Evolutionary conservation across 2,329 filamentous ascomycete species (phyloP).

Genomic region (Alternaria tenuissima): DNA sequence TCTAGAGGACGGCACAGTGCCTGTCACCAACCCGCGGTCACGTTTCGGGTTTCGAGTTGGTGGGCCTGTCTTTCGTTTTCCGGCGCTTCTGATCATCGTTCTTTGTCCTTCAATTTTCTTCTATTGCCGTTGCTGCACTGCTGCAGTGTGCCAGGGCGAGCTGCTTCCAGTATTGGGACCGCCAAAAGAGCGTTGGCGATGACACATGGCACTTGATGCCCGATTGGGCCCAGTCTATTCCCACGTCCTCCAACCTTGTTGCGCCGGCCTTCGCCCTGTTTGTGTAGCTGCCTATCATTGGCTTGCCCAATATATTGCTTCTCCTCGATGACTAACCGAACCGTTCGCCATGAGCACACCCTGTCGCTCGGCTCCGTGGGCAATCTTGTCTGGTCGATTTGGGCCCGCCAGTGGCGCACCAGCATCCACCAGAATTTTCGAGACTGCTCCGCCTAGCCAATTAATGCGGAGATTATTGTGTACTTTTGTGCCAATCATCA

Average conservation of each 20-base stretch:
- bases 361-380: slow-evolving; percentile 13
- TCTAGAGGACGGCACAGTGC: slow-evolving; percentile 30
- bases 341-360: slow-evolving; percentile 17
- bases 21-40: slow-evolving; percentile 34
- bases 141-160: slow-evolving; percentile 30
- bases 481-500: slow-evolving; percentile 40
- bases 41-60: slow-evolving; percentile 45
- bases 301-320: slow-evolving; percentile 36
- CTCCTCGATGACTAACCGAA: slow-evolving; percentile 40
- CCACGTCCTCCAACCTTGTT: slow-evolving; percentile 21
- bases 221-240: slow-evolving; percentile 27
- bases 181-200: slow-evolving; percentile 40
- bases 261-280: slow-evolving; percentile 26
- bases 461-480: slow-evolving; percentile 43
- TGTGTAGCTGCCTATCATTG: slow-evolving; percentile 30
- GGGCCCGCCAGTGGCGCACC: slow-evolving; percentile 39
- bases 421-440: slow-evolving; percentile 41
- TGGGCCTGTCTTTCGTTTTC: slow-evolving; percentile 29
- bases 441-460: slow-evolving; percentile 42
- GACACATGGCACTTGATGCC: slow-evolving; percentile 40
- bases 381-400: slow-evolving; percentile 25
- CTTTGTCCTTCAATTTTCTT: slow-evolving; percentile 28
- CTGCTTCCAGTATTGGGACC: slow-evolving; percentile 37
- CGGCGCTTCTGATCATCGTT: slow-evolving; percentile 25
- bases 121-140: slow-evolving; percentile 14